phyloP scores from a whole-genome alignment of 768 basidiomycete genomes.

The Boletus pseudo-olivaceus region DNA sequence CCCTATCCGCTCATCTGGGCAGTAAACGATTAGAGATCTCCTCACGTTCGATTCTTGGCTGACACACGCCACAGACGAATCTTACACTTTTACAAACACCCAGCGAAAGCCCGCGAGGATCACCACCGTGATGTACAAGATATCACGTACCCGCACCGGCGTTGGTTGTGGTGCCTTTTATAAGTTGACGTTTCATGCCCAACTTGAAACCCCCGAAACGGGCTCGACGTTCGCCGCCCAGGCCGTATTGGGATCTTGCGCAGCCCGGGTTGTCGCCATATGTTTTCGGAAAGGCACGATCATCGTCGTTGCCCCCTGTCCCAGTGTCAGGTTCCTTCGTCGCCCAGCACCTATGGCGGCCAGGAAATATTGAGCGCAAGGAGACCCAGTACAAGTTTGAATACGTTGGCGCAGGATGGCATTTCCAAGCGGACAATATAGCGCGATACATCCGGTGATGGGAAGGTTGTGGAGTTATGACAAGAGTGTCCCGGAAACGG shows the following conservation, averaged over 20 bases:
- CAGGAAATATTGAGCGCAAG: constrained; percentile 30
- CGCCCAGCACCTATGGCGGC: constrained; percentile 36
- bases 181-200: constrained; percentile 37
- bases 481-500: constrained; percentile 41
- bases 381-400: constrained; percentile 32
- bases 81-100: constrained; percentile 44
- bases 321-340: constrained; percentile 22
- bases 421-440: constrained; percentile 53
- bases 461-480: constrained; percentile 38
- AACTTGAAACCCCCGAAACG: constrained; percentile 20
- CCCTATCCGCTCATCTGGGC: background rate
- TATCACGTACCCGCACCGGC: constrained; percentile 38
- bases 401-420: constrained; percentile 40
- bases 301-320: constrained; percentile 35
- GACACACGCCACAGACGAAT: constrained; percentile 36
- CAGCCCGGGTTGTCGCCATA: background rate
- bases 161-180: constrained; percentile 45
- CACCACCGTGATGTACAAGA: constrained; percentile 41
- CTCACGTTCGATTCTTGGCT: background rate
- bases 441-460: constrained; percentile 39
- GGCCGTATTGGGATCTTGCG: constrained; percentile 27
- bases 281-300: constrained; percentile 45
- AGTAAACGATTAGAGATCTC: background rate
- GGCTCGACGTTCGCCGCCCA: constrained; percentile 31
- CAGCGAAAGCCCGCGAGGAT: constrained; percentile 40